phyloP scores from a whole-genome alignment of 306 rosid species.

The Purshia tridentata region DNA sequence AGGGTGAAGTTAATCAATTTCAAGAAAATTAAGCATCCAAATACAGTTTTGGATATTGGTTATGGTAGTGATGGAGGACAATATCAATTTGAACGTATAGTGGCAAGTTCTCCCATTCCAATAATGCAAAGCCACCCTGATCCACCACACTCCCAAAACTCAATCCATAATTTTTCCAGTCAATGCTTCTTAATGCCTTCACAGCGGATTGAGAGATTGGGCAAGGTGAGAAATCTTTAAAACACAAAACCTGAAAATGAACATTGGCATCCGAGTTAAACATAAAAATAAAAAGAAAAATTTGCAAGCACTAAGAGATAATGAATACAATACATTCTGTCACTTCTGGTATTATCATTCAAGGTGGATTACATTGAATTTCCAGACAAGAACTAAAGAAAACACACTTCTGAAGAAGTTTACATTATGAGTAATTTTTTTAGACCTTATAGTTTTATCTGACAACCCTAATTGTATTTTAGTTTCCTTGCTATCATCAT shows the following conservation, averaged over 20 bases:
- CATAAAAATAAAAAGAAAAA: conserved; percentile 14
- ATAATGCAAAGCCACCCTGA: conserved; percentile 49
- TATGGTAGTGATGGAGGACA: conserved; percentile 64
- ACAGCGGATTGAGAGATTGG: conserved; percentile 48
- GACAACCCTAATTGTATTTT: not conserved
- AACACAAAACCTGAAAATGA: conserved; percentile 63
- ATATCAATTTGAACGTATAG: conserved; percentile 58
- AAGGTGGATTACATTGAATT: not conserved
- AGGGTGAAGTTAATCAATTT: not conserved
- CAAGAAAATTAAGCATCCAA: not conserved
- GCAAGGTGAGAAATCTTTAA: conserved; percentile 65
- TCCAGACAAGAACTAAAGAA: not conserved
- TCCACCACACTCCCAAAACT: conserved; percentile 44
- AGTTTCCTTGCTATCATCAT: not conserved
- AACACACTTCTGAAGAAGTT: not conserved
- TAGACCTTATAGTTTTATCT: not conserved
- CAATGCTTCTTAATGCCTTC: conserved; percentile 64
- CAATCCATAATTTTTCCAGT: conserved; percentile 84
- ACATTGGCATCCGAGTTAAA: conserved; percentile 25
- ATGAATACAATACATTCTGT: not conserved
- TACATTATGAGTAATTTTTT: not conserved
- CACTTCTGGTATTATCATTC: not conserved
- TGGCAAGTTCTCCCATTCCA: conserved; percentile 73
- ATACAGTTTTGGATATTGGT: conserved; percentile 52
- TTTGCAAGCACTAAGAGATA: not conserved